Evolutionary conservation across 768 basidiomycete genomes (phyloP), one percentile per base, ranked within the genome.

Genomic region (Thelephora aurantiotincta): DNA sequence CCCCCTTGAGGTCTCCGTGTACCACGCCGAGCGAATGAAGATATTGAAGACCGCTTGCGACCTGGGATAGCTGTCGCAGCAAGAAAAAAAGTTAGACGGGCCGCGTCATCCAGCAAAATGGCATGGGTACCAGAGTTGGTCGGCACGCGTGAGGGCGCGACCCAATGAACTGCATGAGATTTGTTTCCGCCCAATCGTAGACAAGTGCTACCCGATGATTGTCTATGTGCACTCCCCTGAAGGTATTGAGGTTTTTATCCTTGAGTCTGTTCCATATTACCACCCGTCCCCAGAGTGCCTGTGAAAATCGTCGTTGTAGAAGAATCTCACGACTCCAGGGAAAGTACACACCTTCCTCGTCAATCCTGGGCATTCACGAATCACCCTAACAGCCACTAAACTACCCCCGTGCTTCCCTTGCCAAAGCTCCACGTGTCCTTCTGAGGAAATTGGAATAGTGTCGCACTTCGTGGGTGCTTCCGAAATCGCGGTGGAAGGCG

Each of bases 171-270:
- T 23, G 23, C 1, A 46, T 5, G 35, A 52, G 18, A 13, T 44
- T 50, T 48, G 48, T 52, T 20, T 33, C 19, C 51, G 49, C 49
- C 51, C 51, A 52, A 19, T 13, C 34, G 3, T 22, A 52, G 6
- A 52, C 44, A 34, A 52, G 42, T 1, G 35, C 35, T 13, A 50
- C 16, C 11, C 22, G 44, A 16, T 33, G 46, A n/a, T 49, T n/a
- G 37, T 20, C 26, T 9, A 9, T 30, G 9, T 30, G 4, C 26
- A 30, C 26, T 30, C 26, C 26, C 26, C 4, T 4, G 9, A 30
- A 30, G 4, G 5, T 30, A 4, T 4, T 9, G 9, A 30, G 5
- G 9, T 30, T 30, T 30, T 4, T 4, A 9, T 30, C 5, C 4
- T 30, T 30, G 9, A 30, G 9, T 9, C 26, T 30, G 5, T 9